Evolutionary conservation across 495 filamentous ascomycete species (phyloP).

Genomic region (Pyronema domesticum): DNA sequence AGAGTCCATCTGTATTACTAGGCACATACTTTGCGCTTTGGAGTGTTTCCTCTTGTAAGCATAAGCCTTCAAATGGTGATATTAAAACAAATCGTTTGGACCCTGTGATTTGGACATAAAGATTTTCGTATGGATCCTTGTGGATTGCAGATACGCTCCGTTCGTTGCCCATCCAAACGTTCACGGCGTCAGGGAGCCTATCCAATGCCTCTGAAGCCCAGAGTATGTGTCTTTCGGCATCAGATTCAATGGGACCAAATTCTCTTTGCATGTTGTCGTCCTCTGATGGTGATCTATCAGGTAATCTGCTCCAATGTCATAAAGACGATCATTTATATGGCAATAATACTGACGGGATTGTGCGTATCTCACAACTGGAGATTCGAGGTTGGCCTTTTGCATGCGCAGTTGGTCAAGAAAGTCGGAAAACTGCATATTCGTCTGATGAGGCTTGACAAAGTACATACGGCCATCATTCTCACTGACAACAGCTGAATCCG

Average conservation of each 20-base stretch:
- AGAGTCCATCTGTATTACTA: constrained; percentile 11
- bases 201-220: constrained; percentile 51
- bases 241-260: constrained; percentile 38
- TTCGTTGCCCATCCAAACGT: constrained; percentile 62
- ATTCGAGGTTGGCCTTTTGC: constrained; percentile 1
- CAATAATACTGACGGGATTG: constrained; percentile 29
- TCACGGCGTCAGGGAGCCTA: constrained; percentile 47
- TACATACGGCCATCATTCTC: constrained; percentile 15
- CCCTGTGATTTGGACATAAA: constrained; percentile 56
- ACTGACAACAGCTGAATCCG: constrained; percentile 23
- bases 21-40: constrained; percentile 34
- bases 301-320: neutral
- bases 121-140: constrained; percentile 65
- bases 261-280: constrained; percentile 61
- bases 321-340: neutral
- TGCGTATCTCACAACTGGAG: constrained; percentile 28
- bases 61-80: constrained; percentile 43
- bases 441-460: constrained; percentile 32
- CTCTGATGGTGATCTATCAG: constrained; percentile 27
- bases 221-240: constrained; percentile 39
- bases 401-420: constrained; percentile 5
- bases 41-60: constrained; percentile 42
- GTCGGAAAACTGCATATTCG: constrained; percentile 22
- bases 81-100: constrained; percentile 45
- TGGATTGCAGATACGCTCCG: constrained; percentile 48